Base-by-base conservation (phyloP, 2,329 filamentous ascomycete species). In the Monilinia vaccinii-corymbosi region DNA sequence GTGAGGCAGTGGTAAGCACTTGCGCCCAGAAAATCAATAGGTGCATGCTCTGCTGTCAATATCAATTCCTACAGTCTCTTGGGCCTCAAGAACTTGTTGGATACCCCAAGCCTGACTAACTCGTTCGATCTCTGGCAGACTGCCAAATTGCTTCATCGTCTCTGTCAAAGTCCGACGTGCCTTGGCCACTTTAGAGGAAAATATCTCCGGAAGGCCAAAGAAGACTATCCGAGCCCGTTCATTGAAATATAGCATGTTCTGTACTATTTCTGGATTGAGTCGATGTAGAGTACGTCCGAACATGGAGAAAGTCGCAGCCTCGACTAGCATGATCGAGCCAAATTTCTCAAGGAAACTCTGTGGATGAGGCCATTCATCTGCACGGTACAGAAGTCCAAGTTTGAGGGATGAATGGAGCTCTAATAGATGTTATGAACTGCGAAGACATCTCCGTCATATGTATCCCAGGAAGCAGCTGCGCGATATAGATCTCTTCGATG, bases 291-390 rank as follows among this genome's bases (percentile, higher is more conserved):
- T 25, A 13, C 46, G 16, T 10, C 25, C 52, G n/a, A 56, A 56
- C 52, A 56, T 56, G 52, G 52, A 56, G n/a, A 56, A 56, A 9
- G 52, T 56, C 14, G 52, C 52, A 46, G 52, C 52, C 34, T 56
- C 52, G 3, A 56, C 52, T n/a, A 56, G 52, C 5, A 40, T 56
- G 25, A 56, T 45, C 52, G 25, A 34, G n/a, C n/a, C 38, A 42
- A 31, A 36, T 23, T 25, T 46, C 23, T 56, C 13, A 56, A 31
- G 7, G 52, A 56, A 28, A 56, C 52, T 8, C 52, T 23, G n/a
- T 40, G 52, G 18, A 9, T 56, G 28, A 31, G 52, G 23, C 52
- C 52, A 34, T 56, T 56, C 28, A 16, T 56, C 10, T 25, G 23
- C 40, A 56, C 28, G 2, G 52, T 56, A 11, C 52, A 56, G 4